phyloP scores from a whole-genome alignment of 768 basidiomycete species.

The Pleurotus cornucopiae region DNA sequence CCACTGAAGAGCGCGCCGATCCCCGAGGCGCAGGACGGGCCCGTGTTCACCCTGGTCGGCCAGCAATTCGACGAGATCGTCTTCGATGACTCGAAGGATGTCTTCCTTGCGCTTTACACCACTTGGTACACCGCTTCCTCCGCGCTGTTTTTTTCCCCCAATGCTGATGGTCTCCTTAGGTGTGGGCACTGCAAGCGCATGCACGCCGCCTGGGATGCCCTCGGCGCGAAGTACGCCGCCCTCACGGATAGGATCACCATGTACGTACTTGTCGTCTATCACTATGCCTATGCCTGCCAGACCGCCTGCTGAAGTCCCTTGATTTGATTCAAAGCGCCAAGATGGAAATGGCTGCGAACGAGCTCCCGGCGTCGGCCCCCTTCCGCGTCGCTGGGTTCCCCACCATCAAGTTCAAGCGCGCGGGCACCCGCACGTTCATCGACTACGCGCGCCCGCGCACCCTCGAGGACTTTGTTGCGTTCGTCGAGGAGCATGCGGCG shows the following conservation, averaged over 20 bases:
- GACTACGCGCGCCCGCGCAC: conserved; percentile 93
- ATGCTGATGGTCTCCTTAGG: conserved; percentile 31
- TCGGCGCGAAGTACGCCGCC: conserved; percentile 78
- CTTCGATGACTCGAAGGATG: conserved; percentile 84
- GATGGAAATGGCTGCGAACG: conserved; percentile 95
- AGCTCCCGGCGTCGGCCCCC: conserved; percentile 83
- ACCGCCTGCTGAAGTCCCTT: not conserved
- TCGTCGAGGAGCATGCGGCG: conserved; percentile 48
- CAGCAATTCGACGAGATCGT: conserved; percentile 87
- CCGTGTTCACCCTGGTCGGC: conserved; percentile 79
- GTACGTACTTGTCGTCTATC: conserved; percentile 35
- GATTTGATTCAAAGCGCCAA: conserved; percentile 60
- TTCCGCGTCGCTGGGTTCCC: conserved; percentile 92
- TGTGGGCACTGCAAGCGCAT: conserved; percentile 97
- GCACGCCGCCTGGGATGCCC: conserved; percentile 87
- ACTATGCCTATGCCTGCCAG: too few relatives aligned
- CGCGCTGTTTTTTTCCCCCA: not conserved
- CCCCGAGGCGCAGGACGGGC: conserved; percentile 78
- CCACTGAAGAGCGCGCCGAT: conserved; percentile 87
- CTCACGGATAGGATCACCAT: conserved; percentile 75
- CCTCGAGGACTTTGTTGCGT: conserved; percentile 79
- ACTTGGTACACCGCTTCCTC: conserved; percentile 59
- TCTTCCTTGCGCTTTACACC: conserved; percentile 96
- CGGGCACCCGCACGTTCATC: conserved; percentile 79
- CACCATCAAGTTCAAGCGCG: conserved; percentile 94